Evolutionary conservation across 345 rosid genomes (phyloP), one percentile per base, ranked within the genome.

Genomic region (Hypericum perforatum): DNA sequence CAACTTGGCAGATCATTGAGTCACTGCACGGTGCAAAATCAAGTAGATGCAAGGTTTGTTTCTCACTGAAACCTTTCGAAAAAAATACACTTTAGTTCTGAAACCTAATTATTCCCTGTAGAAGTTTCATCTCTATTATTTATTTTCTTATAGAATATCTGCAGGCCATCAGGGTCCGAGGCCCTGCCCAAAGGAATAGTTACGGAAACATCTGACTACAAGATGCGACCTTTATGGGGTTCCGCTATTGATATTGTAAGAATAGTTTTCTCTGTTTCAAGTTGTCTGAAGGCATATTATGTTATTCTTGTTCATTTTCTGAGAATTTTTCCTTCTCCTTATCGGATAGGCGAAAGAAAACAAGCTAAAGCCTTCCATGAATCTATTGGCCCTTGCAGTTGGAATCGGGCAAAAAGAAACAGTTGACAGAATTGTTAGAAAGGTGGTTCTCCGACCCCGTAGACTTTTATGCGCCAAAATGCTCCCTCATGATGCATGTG

Each of bases 361-460:
- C 36, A 71, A 61, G 38, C 55, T 52, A 11, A 72, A 60, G 52
- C 61, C 45, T 52, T 50, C 73, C 2, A 63, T 39, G 73, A 82
- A 70, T 74, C 75, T 85, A 72, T 64, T 85, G 63, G 80, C 85
- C 8, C 74, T 81, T 63, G 81, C 95, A 11, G 84, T 74, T 38
- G 95, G 95, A 43, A 79, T 86, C 59, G 79, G 76, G 73, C 95
- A 84, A 64, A 84, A 78, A 71, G 70, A 66, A 12, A 16, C 79
- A n/a, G 95, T 84, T 38, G 70, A 87, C 65, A 66, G 58, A 75
- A 79, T 87, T 53, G 73, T 86, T 63, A 69, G 52, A 68, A 86
- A 81, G 89, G 95, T 83, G 43, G 16, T 11, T 32, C 15, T 13
- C 51, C 41, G 39, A 56, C 37, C 44, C 16, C 53, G 16, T 60